A percentile compares a stretch with the other conserved stretches of the same genome.
Evolutionary conservation across 2,329 filamentous ascomycete species (phyloP).

Genomic region (Fusarium tjaetaba): DNA sequence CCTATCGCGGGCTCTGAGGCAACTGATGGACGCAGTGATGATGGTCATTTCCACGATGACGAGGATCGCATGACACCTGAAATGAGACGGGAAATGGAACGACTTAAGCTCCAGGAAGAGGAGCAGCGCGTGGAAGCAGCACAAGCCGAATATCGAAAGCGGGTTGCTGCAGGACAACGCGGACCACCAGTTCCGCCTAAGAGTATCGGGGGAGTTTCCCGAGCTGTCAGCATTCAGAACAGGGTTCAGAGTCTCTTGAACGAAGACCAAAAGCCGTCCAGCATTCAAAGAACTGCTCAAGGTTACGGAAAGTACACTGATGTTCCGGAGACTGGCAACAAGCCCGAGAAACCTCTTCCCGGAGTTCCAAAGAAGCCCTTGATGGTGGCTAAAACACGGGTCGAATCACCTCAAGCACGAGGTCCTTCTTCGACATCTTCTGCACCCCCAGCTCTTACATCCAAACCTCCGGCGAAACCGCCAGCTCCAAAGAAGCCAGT

Average conservation of each 20-base stretch:
- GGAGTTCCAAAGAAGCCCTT: constrained; percentile 64
- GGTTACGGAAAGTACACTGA: constrained; percentile 91
- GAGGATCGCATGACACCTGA: constrained; percentile 83
- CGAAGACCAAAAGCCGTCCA: constrained; percentile 72
- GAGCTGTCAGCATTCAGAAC: constrained; percentile 88
- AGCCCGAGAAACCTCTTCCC: constrained; percentile 53
- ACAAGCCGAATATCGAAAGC: constrained; percentile 85
- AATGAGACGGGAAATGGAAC: constrained; percentile 88
- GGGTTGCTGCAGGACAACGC: constrained; percentile 65
- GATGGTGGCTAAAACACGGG: constrained; percentile 46
- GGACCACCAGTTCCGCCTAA: constrained; percentile 58
- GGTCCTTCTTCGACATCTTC: constrained; percentile 32
- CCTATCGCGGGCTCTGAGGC: constrained; percentile 82
- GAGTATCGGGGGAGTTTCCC: constrained; percentile 67
- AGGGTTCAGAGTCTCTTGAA: constrained; percentile 86
- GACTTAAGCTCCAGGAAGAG: constrained; percentile 82
- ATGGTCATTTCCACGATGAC: constrained; percentile 67
- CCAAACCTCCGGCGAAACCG: constrained; percentile 54
- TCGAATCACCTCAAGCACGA: constrained; percentile 41
- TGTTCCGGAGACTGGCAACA: constrained; percentile 50
- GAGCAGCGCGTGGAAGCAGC: constrained; percentile 90
- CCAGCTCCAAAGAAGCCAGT: constrained; percentile 69
- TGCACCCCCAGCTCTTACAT: constrained; percentile 37
- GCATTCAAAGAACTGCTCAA: constrained; percentile 77
- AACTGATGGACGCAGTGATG: constrained; percentile 68